Evolutionary conservation across 2,329 filamentous ascomycete genomes (phyloP).

Genomic region (Westerdykella sp.): DNA sequence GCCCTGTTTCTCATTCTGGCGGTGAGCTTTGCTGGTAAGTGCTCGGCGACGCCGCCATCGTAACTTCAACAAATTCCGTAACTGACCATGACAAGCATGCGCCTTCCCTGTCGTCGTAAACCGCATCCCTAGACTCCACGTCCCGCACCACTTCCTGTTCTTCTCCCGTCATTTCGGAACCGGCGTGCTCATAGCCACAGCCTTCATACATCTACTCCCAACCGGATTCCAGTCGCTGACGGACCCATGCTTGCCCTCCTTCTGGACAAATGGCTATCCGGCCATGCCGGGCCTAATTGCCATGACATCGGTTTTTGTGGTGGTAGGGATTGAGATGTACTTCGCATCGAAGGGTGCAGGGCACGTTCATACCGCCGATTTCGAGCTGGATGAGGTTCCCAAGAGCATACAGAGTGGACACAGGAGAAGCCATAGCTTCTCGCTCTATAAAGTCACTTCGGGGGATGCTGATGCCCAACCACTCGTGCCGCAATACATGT

Average conservation of each 20-base stretch:
- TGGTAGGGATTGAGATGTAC: slow-evolving; percentile 83
- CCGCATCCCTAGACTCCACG: slow-evolving; percentile 33
- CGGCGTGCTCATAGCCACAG: slow-evolving; percentile 37
- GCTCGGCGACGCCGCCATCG: background rate
- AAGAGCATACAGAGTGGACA: slow-evolving; percentile 16
- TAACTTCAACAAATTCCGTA: background rate
- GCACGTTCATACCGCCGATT: slow-evolving; percentile 51
- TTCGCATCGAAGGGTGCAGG: slow-evolving; percentile 65
- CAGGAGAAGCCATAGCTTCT: slow-evolving; percentile 29
- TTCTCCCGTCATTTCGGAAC: slow-evolving; percentile 38
- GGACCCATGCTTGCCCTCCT: slow-evolving; percentile 35
- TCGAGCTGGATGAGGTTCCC: slow-evolving; percentile 20
- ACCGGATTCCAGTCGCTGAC: slow-evolving; percentile 37
- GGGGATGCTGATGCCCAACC: no score
- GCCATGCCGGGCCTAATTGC: slow-evolving; percentile 37
- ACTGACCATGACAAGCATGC: slow-evolving; percentile 30
- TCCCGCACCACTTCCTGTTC: slow-evolving; percentile 38
- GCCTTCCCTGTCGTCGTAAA: slow-evolving; percentile 37
- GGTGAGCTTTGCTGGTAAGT: slow-evolving; percentile 48
- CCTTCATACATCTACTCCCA: slow-evolving; percentile 38
- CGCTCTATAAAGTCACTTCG: slow-evolving; percentile 21
- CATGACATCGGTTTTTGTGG: slow-evolving; percentile 47
- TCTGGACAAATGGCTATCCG: slow-evolving; percentile 37
- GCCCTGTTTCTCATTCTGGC: slow-evolving; percentile 53
- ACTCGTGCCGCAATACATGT: no score